A percentile compares a stretch with the other conserved stretches of the same genome.
These are phyloP conservation scores for Cercospora berteroae DNA, from an alignment of 2,329 filamentous ascomycete genomes.

Conservation along the genomic window DNA sequence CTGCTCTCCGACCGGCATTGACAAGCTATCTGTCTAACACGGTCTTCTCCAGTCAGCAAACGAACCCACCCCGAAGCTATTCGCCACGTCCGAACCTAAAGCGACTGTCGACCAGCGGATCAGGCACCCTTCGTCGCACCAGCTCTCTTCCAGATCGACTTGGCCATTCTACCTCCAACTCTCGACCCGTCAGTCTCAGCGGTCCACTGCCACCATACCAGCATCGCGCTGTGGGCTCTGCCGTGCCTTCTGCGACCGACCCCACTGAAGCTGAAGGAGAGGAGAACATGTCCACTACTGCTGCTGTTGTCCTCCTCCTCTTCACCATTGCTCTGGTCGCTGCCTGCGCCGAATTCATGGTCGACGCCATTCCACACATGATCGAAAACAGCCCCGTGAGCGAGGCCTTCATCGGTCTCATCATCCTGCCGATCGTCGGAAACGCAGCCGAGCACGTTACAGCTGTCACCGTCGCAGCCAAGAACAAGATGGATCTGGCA, in stretches of 20 bases:
- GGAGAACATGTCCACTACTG: slow-evolving; percentile 55
- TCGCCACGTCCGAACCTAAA: slow-evolving; percentile 13
- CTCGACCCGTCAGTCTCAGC: slow-evolving; percentile 4
- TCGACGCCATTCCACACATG: slow-evolving; percentile 69
- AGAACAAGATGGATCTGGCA: slow-evolving; percentile 82
- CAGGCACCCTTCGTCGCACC: slow-evolving; percentile 62
- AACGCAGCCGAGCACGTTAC: slow-evolving; percentile 82
- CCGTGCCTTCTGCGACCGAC: slow-evolving; percentile 10
- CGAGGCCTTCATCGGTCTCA: slow-evolving; percentile 75
- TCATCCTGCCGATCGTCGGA: slow-evolving; percentile 78
- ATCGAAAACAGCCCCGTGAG: slow-evolving; percentile 60
- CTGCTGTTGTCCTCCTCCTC: slow-evolving; percentile 56
- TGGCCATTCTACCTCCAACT: slow-evolving; percentile 39
- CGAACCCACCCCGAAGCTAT: slow-evolving; percentile 25
- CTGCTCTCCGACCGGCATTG: slow-evolving; percentile 58
- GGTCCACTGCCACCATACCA: slow-evolving; percentile 33
- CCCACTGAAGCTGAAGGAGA: slow-evolving; percentile 34
- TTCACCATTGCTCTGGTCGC: slow-evolving; percentile 59
- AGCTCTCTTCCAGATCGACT: slow-evolving; percentile 72
- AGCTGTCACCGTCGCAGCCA: slow-evolving; percentile 73
- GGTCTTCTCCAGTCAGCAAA: slow-evolving; percentile 58
- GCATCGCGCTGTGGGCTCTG: slow-evolving; percentile 21
- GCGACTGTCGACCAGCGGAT: slow-evolving; percentile 30
- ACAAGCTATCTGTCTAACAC: slow-evolving; percentile 68
- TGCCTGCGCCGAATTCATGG: slow-evolving; percentile 68